Conservation (phyloP, 768 basidiomycete genomes). For the Udeniomyces megalosporus region DNA sequence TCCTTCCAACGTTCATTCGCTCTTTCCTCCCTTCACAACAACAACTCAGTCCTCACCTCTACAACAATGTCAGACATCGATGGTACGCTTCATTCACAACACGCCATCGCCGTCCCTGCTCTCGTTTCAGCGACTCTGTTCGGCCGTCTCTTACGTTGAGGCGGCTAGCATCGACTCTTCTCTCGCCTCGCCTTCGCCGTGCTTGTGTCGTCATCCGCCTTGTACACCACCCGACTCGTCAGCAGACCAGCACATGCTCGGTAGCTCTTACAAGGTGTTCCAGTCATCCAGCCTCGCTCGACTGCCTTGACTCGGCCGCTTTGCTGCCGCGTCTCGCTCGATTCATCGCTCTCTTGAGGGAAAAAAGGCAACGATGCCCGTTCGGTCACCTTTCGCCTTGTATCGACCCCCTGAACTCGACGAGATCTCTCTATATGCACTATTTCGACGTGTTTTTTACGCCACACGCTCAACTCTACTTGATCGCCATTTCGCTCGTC, state of each 20-base stretch:
- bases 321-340: too few relatives aligned
- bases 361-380: neutral
- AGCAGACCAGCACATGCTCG: neutral
- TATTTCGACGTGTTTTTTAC: neutral
- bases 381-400: neutral
- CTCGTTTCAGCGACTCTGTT: neutral
- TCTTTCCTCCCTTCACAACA: neutral
- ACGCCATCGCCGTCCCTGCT: neutral
- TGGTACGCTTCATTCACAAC: conserved; percentile 4
- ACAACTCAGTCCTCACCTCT: neutral
- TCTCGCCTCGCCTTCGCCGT: neutral
- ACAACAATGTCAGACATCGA: conserved; percentile 12
- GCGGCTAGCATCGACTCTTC: neutral
- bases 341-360: too few relatives aligned
- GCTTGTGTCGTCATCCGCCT: neutral
- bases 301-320: too few relatives aligned
- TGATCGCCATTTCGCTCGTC: neutral
- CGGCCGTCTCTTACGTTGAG: neutral
- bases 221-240: neutral
- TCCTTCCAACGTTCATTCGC: neutral
- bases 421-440: too few relatives aligned
- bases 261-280: too few relatives aligned
- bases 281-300: too few relatives aligned
- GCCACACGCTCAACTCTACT: neutral
- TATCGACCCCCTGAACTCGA: too few relatives aligned